phyloP scores from a whole-genome alignment of 805 yeast genomes.

The Nadsonia fulvescens region DNA sequence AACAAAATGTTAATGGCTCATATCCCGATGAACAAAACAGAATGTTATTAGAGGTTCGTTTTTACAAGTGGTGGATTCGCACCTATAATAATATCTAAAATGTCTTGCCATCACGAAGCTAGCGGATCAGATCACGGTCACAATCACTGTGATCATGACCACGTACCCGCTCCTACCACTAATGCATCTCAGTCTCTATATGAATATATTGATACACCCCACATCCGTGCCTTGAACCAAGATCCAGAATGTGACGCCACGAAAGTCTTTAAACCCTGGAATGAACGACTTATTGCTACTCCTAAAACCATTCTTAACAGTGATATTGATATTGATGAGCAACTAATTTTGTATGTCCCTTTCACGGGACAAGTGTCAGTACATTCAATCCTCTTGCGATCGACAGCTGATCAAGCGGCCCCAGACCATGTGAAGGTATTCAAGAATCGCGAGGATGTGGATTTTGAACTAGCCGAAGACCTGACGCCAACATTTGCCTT shows the following conservation, averaged over 20 bases:
- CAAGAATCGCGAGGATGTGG: slow-evolving; percentile 54
- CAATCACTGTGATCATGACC: slow-evolving; percentile 18
- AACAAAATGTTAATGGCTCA: too few relatives aligned
- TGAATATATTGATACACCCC: slow-evolving; percentile 38
- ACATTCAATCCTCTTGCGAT: slow-evolving; percentile 53
- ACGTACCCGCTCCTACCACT: slow-evolving; percentile 54
- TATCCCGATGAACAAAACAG: too few relatives aligned
- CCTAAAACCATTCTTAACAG: slow-evolving; percentile 26
- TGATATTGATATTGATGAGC: slow-evolving; percentile 66
- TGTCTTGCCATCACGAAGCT: too few relatives aligned
- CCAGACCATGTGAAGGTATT: slow-evolving; percentile 53
- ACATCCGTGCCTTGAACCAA: slow-evolving; percentile 47
- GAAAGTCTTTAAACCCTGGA: slow-evolving; percentile 33
- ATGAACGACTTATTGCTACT: slow-evolving; percentile 32
- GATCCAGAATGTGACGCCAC: slow-evolving; percentile 32
- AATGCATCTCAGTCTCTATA: slow-evolving; percentile 45
- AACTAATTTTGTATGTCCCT: slow-evolving; percentile 60
- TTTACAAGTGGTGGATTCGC: too few relatives aligned
- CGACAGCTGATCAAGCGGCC: slow-evolving; percentile 43
- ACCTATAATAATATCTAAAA: too few relatives aligned
- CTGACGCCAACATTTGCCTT: slow-evolving; percentile 32
- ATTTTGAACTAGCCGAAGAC: slow-evolving; percentile 43
- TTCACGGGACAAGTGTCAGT: slow-evolving; percentile 61
- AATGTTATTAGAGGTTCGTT: too few relatives aligned
- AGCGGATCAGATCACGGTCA: slow-evolving; percentile 21